phyloP scores from a whole-genome alignment of 306 rosid species.

The Begonia peltatifolia region DNA sequence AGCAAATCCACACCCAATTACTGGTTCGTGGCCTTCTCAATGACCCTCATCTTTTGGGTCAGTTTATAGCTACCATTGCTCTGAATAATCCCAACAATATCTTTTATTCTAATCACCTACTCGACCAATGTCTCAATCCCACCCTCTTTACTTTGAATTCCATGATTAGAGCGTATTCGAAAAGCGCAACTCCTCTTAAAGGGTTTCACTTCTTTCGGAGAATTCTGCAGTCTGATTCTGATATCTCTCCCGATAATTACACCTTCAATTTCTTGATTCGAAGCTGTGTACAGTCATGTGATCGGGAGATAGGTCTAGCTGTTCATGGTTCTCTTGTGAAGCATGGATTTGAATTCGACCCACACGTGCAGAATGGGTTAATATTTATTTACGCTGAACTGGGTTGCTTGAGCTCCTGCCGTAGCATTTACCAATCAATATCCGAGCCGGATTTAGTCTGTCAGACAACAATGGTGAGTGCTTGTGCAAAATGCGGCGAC shows the following conservation, averaged over 20 bases:
- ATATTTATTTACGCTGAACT: constrained; percentile 41
- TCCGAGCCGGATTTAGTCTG: constrained; percentile 28
- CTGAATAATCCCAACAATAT: constrained; percentile 17
- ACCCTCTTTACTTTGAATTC: constrained; percentile 45
- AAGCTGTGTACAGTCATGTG: constrained; percentile 23
- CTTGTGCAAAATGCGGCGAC: constrained; percentile 30
- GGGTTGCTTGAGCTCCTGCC: constrained; percentile 30
- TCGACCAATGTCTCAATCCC: constrained; percentile 21
- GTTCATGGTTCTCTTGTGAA: constrained; percentile 29
- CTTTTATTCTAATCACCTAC: constrained; percentile 12
- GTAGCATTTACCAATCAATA: constrained; percentile 18
- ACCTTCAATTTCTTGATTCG: constrained; percentile 47
- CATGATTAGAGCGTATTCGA: constrained; percentile 53
- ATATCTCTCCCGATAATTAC: constrained; percentile 32
- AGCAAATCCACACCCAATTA: constrained; percentile 38
- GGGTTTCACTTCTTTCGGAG: constrained; percentile 30
- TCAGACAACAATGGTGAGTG: constrained; percentile 38
- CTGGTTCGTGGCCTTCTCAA: constrained; percentile 19
- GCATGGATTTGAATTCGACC: constrained; percentile 36
- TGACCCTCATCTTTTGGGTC: constrained; percentile 13
- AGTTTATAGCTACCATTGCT: constrained; percentile 26
- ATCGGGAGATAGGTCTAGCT: constrained; percentile 10
- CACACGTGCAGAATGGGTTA: constrained; percentile 37
- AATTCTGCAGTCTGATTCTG: constrained; percentile 17
- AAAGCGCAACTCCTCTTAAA: constrained; percentile 27